A percentile compares a stretch with the other conserved stretches of the same genome.
These are phyloP conservation scores for Tanacetum coccineum DNA, from an alignment of 129 eudicot genomes.

Conservation along the genomic window DNA sequence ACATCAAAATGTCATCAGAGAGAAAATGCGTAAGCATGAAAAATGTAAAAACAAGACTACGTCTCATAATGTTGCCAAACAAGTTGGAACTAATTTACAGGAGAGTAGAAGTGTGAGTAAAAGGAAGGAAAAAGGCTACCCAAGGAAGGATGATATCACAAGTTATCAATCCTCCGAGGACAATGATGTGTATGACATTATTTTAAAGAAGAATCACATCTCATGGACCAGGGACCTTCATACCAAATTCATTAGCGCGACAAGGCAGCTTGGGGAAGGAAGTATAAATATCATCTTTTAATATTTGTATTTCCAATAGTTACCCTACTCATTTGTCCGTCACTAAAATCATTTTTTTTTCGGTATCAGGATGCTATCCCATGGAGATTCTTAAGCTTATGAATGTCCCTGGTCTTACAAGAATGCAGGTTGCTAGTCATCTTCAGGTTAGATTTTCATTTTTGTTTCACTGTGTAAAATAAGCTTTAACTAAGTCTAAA, in stretches of 20 bases:
- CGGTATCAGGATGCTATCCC: background rate
- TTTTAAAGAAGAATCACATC: background rate
- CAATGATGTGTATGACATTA: background rate
- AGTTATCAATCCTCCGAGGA: background rate
- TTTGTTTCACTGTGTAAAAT: too few relatives aligned
- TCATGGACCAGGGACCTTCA: background rate
- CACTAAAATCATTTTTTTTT: background rate
- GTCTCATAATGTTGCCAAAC: background rate
- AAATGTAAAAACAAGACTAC: background rate
- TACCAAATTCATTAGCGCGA: background rate
- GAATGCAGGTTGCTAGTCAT: background rate
- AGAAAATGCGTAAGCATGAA: background rate
- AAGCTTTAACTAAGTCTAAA: too few relatives aligned
- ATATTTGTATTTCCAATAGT: background rate
- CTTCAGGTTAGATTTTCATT: background rate
- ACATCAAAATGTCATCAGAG: background rate
- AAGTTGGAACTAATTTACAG: background rate
- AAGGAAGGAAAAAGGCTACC: background rate
- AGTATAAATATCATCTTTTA: background rate
- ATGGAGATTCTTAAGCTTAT: background rate
- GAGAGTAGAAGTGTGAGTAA: background rate
- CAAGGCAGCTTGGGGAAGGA: background rate
- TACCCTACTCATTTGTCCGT: background rate
- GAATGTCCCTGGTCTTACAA: slow-evolving; percentile 1
- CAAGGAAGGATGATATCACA: background rate